Conservation (phyloP, 768 basidiomycete genomes). For the Suillus clintonianus region DNA sequence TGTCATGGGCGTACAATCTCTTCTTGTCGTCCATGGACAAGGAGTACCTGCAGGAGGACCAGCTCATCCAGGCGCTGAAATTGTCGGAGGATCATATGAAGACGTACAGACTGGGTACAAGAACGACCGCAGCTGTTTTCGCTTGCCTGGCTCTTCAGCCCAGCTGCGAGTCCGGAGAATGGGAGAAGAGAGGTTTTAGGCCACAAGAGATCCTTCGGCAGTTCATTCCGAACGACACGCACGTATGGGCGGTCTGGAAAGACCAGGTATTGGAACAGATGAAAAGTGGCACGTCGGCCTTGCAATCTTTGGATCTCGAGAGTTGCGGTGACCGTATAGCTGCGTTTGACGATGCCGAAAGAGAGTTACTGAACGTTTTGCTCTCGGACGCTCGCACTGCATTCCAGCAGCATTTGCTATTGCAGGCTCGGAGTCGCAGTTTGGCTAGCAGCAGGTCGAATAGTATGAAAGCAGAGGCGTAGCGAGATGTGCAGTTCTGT, state of each 20-base stretch:
- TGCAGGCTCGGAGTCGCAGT: not conserved
- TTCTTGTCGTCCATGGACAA: slow-evolving; percentile 31
- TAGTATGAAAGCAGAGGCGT: not conserved
- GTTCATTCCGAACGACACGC: slow-evolving; percentile 7
- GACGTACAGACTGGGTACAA: slow-evolving; percentile 8
- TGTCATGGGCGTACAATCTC: slow-evolving; percentile 24
- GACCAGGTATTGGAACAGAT: slow-evolving; percentile 3
- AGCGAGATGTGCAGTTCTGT: not conserved
- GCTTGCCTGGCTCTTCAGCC: slow-evolving; percentile 6
- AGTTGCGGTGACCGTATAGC: not conserved
- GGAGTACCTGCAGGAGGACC: slow-evolving; percentile 1
- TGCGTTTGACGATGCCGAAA: not conserved
- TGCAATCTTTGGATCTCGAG: not conserved
- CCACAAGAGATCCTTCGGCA: slow-evolving; percentile 5
- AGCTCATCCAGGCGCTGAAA: slow-evolving; percentile 12
- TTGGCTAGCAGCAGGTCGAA: not conserved
- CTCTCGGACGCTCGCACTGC: slow-evolving; percentile 1
- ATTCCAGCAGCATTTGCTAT: not conserved
- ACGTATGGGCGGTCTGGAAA: slow-evolving; percentile 8
- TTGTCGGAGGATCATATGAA: slow-evolving; percentile 12
- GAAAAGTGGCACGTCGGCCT: not conserved
- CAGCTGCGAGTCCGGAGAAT: not conserved
- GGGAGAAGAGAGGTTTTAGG: not conserved
- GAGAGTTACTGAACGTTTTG: not conserved
- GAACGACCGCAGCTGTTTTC: slow-evolving; percentile 9